Evolutionary conservation across 768 basidiomycete genomes (phyloP), one percentile per base, ranked within the genome.

Genomic region (Rhizopogon rudus): DNA sequence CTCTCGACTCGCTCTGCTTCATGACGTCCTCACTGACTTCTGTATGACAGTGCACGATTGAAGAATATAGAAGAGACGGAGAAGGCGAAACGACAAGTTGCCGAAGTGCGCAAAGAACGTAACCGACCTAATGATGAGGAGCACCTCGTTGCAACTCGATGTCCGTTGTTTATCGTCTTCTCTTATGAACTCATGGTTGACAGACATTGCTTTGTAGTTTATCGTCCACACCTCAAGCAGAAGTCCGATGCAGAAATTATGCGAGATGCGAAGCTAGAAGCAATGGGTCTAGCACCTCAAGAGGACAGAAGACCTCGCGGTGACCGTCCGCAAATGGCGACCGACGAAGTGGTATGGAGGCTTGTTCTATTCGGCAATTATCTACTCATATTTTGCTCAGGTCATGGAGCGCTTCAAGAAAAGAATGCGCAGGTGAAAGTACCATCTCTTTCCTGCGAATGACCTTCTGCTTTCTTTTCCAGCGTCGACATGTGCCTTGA

Each of bases 391-490:
- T 41, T 5, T 29, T 8, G 33, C n/a, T 10, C 60, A 92, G 89
- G 91, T 91, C 52, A 91, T 94, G 91, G 93, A 96, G 71, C 84
- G 96, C 33, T 98, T 98, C 79, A 98, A 96, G 80, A 97, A 98
- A 74, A 77, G 94, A 55, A 92, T 93, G 90, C 82, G 88, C 40
- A 88, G 87, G 67, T 91, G 73, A 73, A 56, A 44, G 14, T 43
- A 22, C 35, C n/a, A 33, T 51, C 29, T 48, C 29, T 31, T 31
- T 45, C 52, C 35, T 53, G 52, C 45, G 29, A 33, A 53, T 53
- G 20, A 49, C 35, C 22, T 49, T 16, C 20, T 25, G 48, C 35
- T 35, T 49, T 49, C 35, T 33, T 49, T 49, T 49, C 13, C 35
- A 49, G 48, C 9, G 22, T 22, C 22, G 41, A 37, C 14, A 14